Base-by-base conservation (phyloP, 1,284 basidiomycete genomes). In the Ceratobasidium sp. region DNA sequence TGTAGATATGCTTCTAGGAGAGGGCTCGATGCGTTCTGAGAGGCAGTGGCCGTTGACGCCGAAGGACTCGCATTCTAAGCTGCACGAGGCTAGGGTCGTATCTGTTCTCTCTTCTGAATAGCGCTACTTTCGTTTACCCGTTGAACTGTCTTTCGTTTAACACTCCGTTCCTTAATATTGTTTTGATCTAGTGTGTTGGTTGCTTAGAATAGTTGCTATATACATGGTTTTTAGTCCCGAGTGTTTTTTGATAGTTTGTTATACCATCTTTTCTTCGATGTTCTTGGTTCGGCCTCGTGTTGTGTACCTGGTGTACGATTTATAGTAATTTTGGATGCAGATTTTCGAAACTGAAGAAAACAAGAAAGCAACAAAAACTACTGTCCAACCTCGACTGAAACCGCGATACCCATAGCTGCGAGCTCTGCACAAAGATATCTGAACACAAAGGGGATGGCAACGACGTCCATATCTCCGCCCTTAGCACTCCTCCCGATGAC, bases 371-470 rank as follows among this genome's bases (percentile, higher is more conserved):
- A 59, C 57, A 17, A 34, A 15, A 13, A 54, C 44, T 46, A 73
- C 54, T 62, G 70, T 34, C 70, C 70, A 15, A 73, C 70, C 82
- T 92, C 90, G 65, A 95, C 82, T 40, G 93, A 92, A 67, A 95
- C 88, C n/a, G 91, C 89, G 78, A 95, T 95, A 37, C 93, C 93
- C 94, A 95, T 95, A 4, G 93, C 90, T 32, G 93, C 94, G 73
- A 95, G 83, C 83, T 95, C 93, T 6, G 93, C 93, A 82, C 94
- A 95, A 8, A 97, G 87, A 83, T 96, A 95, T 73, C 95, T 88
- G 85, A 97, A 96, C 64, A 98, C 97, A 82, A 96, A 99, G 6
- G 98, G 98, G 32, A 99, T 91, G 6, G 97, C 97, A 71, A 98
- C 90, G 59, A 98, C 92, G 83, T 98, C 97, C 83, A 98, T 89